Percentiles rank a stretch among this genome's conserved stretches.
Conservation (phyloP, 768 basidiomycete species). For the Cytidiella melzeri region DNA sequence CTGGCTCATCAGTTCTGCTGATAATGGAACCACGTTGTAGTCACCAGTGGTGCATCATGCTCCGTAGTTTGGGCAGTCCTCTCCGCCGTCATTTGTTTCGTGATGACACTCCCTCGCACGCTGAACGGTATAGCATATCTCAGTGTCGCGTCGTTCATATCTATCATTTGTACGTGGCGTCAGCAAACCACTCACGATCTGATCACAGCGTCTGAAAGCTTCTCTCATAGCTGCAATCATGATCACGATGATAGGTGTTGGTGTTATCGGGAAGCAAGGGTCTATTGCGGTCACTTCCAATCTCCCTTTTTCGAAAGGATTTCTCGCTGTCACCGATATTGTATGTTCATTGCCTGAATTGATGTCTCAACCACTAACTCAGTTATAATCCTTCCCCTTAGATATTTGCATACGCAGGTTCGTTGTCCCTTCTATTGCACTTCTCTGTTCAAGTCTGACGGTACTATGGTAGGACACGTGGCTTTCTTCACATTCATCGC, state of each 20-base stretch:
- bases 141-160: conserved; percentile 25
- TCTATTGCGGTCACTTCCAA: conserved; percentile 15
- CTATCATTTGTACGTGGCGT: conserved; percentile 18
- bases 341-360: too few species aligned
- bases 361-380: too few species aligned
- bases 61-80: conserved; percentile 25
- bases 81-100: conserved; percentile 22
- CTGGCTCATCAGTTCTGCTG: neutral
- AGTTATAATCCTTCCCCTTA: neutral
- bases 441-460: neutral
- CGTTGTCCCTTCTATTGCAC: neutral
- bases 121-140: conserved; percentile 25
- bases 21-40: conserved; percentile 9
- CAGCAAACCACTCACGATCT: too few species aligned
- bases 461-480: conserved; percentile 24
- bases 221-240: conserved; percentile 18
- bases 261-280: conserved; percentile 20
- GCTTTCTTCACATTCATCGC: conserved; percentile 28
- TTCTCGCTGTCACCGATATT: conserved; percentile 26
- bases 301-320: conserved; percentile 21
- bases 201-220: neutral
- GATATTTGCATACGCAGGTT: conserved; percentile 27
- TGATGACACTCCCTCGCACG: conserved; percentile 24
- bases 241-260: conserved; percentile 28
- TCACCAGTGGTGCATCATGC: conserved; percentile 26